Evolutionary conservation across 768 basidiomycete species (phyloP).

Genomic region (Podaxis sp.): DNA sequence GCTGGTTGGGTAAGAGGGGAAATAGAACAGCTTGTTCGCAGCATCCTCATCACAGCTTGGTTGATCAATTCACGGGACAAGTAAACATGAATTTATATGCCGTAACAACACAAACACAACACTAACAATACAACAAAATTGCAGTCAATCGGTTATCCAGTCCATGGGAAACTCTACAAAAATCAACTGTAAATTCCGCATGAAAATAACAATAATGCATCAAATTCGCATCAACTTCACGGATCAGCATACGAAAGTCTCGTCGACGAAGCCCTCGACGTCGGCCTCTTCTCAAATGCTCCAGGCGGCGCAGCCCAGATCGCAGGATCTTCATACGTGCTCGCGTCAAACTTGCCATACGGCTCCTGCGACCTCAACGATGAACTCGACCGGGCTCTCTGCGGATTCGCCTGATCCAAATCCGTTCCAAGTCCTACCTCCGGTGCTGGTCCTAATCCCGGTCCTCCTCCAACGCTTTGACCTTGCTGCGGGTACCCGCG

Average conservation of each 20-base stretch:
- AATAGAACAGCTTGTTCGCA: not conserved
- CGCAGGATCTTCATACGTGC: conserved; percentile 14
- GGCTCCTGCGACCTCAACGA: conserved; percentile 15
- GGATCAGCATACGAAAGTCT: conserved; percentile 5
- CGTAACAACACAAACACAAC: not conserved
- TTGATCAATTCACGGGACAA: not conserved
- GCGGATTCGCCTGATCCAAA: not conserved
- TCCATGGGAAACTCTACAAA: not conserved
- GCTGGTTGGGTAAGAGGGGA: not conserved
- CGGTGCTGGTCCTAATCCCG: not conserved
- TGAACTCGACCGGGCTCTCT: conserved; percentile 9
- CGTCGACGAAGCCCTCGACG: conserved; percentile 1
- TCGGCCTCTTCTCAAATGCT: conserved; percentile 3
- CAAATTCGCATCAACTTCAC: not conserved
- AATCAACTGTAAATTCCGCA: not conserved
- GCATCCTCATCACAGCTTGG: not conserved
- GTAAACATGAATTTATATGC: not conserved
- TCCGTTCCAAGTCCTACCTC: not conserved
- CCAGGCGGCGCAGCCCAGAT: conserved; percentile 8
- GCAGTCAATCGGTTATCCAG: no score
- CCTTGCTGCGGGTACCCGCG: not conserved
- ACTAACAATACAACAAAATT: not conserved
- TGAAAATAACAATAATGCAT: not conserved
- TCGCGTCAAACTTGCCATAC: conserved; percentile 10
- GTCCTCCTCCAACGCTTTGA: not conserved